These are phyloP conservation scores for Domatiomyces catenatus DNA, from an alignment of 2,329 filamentous ascomycete species.

Conservation along the genomic window DNA sequence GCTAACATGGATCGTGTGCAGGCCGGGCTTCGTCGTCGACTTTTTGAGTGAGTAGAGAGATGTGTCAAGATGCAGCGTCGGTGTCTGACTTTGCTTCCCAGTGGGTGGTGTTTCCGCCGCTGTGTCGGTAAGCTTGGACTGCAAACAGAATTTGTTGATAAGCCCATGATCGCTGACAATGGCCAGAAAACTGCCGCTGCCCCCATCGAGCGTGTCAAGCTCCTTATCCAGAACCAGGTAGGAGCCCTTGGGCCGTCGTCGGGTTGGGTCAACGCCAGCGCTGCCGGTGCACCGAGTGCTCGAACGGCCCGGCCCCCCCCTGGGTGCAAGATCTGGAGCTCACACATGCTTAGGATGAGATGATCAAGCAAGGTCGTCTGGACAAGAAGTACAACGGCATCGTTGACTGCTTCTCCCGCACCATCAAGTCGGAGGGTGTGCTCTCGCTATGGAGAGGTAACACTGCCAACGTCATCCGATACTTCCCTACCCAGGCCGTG, in stretches of 20 bases:
- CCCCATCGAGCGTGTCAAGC: slow-evolving; percentile 99
- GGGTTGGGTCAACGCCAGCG: neutral
- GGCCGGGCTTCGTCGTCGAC: slow-evolving; percentile 84
- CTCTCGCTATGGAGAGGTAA: slow-evolving; percentile 98
- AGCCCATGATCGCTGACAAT: slow-evolving; percentile 6
- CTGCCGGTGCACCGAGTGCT: neutral
- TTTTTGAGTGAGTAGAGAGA: slow-evolving; percentile 75
- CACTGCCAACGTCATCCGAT: slow-evolving; percentile 99
- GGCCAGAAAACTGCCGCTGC: slow-evolving; percentile 80
- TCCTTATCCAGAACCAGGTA: slow-evolving; percentile 99
- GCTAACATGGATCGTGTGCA: slow-evolving; percentile 9
- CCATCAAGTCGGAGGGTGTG: slow-evolving; percentile 77
- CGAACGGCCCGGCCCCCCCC: neutral
- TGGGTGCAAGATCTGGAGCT: slow-evolving; percentile 1
- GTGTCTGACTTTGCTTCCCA: slow-evolving; percentile 32
- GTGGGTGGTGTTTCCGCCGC: slow-evolving; percentile 99
- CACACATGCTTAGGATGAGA: slow-evolving; percentile 66
- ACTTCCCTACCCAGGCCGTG: neutral
- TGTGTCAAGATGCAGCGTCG: slow-evolving; percentile 22
- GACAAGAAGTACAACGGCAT: slow-evolving; percentile 95
- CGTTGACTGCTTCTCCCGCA: slow-evolving; percentile 86
- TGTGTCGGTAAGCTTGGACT: slow-evolving; percentile 48
- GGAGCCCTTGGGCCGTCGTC: slow-evolving; percentile 26
- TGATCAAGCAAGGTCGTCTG: slow-evolving; percentile 97
- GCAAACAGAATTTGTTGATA: neutral